Evolutionary conservation across 2,329 filamentous ascomycete species (phyloP).

Genomic region (Pyricularia grisea): DNA sequence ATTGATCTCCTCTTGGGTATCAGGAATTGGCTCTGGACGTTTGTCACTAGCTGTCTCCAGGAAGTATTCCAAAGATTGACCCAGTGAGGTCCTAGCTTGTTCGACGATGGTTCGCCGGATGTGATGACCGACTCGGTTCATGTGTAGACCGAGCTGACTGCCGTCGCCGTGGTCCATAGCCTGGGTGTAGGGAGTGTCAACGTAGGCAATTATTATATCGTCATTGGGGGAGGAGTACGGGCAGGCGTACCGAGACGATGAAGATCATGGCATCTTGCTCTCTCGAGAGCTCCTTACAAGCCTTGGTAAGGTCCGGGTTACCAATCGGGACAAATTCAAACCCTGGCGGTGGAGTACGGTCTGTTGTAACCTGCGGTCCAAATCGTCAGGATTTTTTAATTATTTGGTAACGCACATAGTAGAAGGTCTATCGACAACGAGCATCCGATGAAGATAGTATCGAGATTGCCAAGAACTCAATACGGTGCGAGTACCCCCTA

Average conservation of each 20-base stretch:
- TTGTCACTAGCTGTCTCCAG: background rate
- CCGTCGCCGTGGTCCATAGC: conserved; percentile 22
- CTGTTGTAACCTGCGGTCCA: conserved; percentile 37
- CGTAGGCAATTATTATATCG: background rate
- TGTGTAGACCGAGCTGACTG: conserved; percentile 33
- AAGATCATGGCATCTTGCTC: conserved; percentile 55
- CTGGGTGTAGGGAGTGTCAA: conserved; percentile 13
- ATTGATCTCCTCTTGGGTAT: conserved; percentile 50
- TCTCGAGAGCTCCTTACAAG: conserved; percentile 57
- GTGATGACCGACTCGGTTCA: conserved; percentile 52
- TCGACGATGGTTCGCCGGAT: conserved; percentile 50
- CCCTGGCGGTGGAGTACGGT: conserved; percentile 44
- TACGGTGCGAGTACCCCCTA: conserved; percentile 20
- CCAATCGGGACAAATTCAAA: conserved; percentile 55
- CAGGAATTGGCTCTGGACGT: conserved; percentile 49
- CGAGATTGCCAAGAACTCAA: conserved; percentile 5
- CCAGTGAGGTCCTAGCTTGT: conserved; percentile 30
- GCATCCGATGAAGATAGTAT: conserved; percentile 7
- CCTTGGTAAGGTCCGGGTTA: conserved; percentile 48
- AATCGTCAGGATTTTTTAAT: background rate
- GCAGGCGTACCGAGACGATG: conserved; percentile 49
- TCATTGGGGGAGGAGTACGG: background rate
- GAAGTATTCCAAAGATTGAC: conserved; percentile 14
- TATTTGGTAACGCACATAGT: background rate
- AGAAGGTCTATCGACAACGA: conserved; percentile 6